Conservation (phyloP, 225 moss, liverwort and hornwort genomes). For the Physcomitrium patens region DNA sequence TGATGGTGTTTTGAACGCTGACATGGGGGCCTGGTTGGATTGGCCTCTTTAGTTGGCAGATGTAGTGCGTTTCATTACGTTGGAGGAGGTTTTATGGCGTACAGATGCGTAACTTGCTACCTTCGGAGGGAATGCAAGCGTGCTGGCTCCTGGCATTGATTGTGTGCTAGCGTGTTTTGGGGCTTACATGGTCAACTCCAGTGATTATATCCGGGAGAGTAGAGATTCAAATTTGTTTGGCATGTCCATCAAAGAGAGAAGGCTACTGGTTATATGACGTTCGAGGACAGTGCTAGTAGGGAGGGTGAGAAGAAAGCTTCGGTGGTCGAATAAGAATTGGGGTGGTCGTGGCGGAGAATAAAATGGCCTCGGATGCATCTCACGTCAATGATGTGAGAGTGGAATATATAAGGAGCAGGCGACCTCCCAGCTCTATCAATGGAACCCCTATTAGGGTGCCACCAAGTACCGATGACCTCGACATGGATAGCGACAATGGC, state of each 20-base stretch:
- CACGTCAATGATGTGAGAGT: conserved; percentile 74
- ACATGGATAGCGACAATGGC: conserved; percentile 88
- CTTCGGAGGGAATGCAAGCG: conserved; percentile 13
- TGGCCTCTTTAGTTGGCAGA: conserved; percentile 12
- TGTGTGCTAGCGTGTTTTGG: conserved; percentile 6
- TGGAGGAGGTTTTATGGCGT: conserved; percentile 9
- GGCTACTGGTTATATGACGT: conserved; percentile 21
- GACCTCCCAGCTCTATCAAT: conserved; percentile 77
- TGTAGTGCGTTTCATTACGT: conserved; percentile 7
- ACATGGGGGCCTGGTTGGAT: neutral
- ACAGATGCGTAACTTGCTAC: conserved; percentile 11
- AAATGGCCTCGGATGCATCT: conserved; percentile 57
- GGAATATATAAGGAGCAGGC: conserved; percentile 87
- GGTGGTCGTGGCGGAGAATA: conserved; percentile 31
- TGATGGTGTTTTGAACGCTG: conserved; percentile 16
- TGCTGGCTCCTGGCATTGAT: conserved; percentile 18
- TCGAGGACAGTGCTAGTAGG: conserved; percentile 12
- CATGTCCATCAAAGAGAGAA: neutral
- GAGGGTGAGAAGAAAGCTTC: neutral
- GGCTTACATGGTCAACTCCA: conserved; percentile 3
- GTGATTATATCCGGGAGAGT: neutral
- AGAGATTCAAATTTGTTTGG: neutral
- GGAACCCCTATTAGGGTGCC: conserved; percentile 72
- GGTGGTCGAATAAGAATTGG: conserved; percentile 11
- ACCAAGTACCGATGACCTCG: conserved; percentile 71